These are phyloP conservation scores for Gryganskiella cystojenkinii DNA, from an alignment of 192 early-diverging fungal genomes.

Conservation along the genomic window DNA sequence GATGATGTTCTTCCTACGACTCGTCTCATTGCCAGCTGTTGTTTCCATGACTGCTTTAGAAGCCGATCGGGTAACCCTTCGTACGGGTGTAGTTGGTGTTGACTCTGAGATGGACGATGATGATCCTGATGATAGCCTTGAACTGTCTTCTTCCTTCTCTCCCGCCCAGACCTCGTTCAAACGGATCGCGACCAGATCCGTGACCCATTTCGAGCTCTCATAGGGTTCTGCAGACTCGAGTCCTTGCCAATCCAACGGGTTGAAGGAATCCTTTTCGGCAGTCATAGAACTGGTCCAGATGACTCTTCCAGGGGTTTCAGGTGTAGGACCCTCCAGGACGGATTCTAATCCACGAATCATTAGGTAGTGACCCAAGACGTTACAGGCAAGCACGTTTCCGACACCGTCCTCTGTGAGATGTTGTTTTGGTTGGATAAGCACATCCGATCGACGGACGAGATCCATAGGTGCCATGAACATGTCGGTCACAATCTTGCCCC, in stretches of 20 bases:
- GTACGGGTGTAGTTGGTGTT: background rate
- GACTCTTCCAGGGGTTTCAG: conserved; percentile 55
- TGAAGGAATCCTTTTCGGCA: conserved; percentile 36
- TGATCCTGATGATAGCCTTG: conserved; percentile 9
- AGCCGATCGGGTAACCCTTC: conserved; percentile 22
- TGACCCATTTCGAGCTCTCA: conserved; percentile 67
- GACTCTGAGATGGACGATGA: background rate
- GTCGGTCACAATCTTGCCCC: conserved; percentile 36
- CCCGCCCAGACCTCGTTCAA: conserved; percentile 46
- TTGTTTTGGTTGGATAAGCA: conserved; percentile 57
- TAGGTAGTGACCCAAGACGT: conserved; percentile 70
- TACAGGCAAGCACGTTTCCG: conserved; percentile 63
- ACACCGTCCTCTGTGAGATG: conserved; percentile 60
- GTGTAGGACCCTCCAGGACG: conserved; percentile 45
- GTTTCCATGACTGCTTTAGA: conserved; percentile 5
- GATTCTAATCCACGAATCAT: conserved; percentile 50
- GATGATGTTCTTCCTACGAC: conserved; percentile 48
- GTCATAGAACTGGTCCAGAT: conserved; percentile 69
- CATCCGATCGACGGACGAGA: conserved; percentile 55
- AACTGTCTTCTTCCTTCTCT: too few relatives aligned
- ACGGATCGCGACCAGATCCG: conserved; percentile 55
- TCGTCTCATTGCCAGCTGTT: background rate
- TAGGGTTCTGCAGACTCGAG: conserved; percentile 54
- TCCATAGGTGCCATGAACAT: conserved; percentile 43
- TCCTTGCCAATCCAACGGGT: conserved; percentile 63